Conservation (phyloP, 495 filamentous ascomycete species). For the Umbilicaria muhlenbergii region DNA sequence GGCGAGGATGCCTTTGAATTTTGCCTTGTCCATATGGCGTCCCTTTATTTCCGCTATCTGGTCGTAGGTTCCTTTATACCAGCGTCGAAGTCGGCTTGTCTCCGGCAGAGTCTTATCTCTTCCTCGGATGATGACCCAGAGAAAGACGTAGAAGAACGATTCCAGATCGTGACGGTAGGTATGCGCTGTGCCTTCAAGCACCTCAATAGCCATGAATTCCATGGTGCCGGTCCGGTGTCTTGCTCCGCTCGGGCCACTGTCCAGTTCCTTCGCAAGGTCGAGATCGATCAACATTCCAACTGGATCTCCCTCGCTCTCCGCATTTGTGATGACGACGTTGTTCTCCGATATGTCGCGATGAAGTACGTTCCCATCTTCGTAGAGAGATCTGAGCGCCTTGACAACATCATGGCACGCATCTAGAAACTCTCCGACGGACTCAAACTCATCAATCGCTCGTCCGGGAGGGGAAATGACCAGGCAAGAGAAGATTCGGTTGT, state of each 20-base stretch:
- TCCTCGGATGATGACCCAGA: constrained; percentile 25
- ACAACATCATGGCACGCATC: no score
- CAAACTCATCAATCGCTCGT: neutral
- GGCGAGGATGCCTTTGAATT: no score
- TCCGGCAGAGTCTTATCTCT: no score
- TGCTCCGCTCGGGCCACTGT: constrained; percentile 9
- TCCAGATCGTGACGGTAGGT: constrained; percentile 23
- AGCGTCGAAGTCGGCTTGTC: no score
- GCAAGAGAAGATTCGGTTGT: neutral
- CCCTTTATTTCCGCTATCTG: no score
- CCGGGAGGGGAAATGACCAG: neutral
- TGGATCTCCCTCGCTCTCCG: constrained; percentile 8
- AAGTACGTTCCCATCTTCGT: constrained; percentile 1
- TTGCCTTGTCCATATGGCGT: no score
- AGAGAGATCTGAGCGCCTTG: no score
- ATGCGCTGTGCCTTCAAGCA: constrained; percentile 10
- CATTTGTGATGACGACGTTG: constrained; percentile 18
- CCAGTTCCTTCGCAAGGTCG: constrained; percentile 14
- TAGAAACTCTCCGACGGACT: no score
- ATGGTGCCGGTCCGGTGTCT: constrained; percentile 16
- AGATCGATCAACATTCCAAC: constrained; percentile 18
- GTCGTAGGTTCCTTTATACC: no score
- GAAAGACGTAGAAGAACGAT: constrained; percentile 38
- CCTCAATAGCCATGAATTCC: constrained; percentile 17
- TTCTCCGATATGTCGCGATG: constrained; percentile 24